Conservation (phyloP, 768 basidiomycete genomes). For the Galerina marginata region DNA sequence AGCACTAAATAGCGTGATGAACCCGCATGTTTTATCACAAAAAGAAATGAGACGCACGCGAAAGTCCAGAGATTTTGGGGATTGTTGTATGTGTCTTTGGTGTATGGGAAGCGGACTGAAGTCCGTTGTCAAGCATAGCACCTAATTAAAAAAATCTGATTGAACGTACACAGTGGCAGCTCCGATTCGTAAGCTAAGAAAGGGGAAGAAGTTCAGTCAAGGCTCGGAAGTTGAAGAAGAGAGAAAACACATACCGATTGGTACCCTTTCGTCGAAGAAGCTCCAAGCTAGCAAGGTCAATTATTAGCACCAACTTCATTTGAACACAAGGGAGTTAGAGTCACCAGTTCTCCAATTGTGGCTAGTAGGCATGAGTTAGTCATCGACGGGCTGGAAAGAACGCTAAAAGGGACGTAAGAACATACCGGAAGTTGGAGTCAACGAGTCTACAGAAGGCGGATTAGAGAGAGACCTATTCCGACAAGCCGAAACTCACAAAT, state of each 20-base stretch:
- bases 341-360: constrained; percentile 56
- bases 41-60: constrained; percentile 42
- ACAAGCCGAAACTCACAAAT: constrained; percentile 39
- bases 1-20: background rate
- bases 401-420: background rate
- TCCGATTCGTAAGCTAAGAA: constrained; percentile 48
- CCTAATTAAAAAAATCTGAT: background rate
- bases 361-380: constrained; percentile 22
- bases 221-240: background rate
- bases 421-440: constrained; percentile 48
- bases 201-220: background rate
- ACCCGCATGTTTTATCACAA: background rate
- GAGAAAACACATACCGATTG: constrained; percentile 38
- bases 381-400: background rate
- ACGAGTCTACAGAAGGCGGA: constrained; percentile 37
- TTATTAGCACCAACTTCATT: background rate
- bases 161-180: constrained; percentile 32
- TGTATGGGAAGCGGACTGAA: constrained; percentile 66
- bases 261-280: constrained; percentile 44
- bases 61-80: constrained; percentile 65
- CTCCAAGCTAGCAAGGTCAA: constrained; percentile 43
- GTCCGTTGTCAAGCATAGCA: background rate
- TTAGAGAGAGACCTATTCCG: background rate
- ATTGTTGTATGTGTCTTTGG: constrained; percentile 65
- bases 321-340: constrained; percentile 4